These are phyloP conservation scores for Prunus dulcis DNA, from an alignment of 306 rosid genomes.

Conservation along the genomic window DNA sequence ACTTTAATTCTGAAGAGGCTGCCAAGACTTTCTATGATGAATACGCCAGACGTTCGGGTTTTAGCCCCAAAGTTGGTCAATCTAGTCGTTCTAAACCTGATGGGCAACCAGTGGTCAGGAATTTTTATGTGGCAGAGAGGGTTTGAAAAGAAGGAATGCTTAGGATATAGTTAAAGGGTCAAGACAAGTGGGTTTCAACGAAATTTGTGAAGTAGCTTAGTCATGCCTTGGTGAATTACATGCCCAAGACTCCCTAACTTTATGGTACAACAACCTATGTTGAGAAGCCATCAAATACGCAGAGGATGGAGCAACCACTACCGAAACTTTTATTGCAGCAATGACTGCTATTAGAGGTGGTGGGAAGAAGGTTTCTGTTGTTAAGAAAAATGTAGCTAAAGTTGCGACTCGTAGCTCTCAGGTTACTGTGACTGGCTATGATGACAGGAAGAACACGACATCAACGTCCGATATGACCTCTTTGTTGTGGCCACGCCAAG, in stretches of 20 bases:
- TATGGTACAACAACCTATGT: conserved; percentile 65
- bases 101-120: conserved; percentile 49
- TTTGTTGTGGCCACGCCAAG: conserved; percentile 81
- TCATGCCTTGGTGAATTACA: conserved; percentile 63
- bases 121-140: conserved; percentile 72
- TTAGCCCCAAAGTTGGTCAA: conserved; percentile 52
- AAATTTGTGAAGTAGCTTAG: conserved; percentile 81
- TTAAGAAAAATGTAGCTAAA: conserved; percentile 68
- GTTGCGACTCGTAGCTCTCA: conserved; percentile 56
- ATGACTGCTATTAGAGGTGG: conserved; percentile 67
- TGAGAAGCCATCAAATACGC: conserved; percentile 78
- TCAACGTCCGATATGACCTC: conserved; percentile 65
- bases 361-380: conserved; percentile 59
- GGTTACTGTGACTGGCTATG: conserved; percentile 48
- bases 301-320: conserved; percentile 76
- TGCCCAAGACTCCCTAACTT: conserved; percentile 58
- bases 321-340: conserved; percentile 75
- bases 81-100: conserved; percentile 51
- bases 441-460: conserved; percentile 51
- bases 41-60: conserved; percentile 44
- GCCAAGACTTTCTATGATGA: conserved; percentile 46
- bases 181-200: conserved; percentile 77
- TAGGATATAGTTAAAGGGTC: conserved; percentile 61
- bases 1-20: conserved; percentile 50
- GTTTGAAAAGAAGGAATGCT: conserved; percentile 68